Conservation (phyloP, 202 grass and related monocot species). For the Panicum hallii region DNA sequence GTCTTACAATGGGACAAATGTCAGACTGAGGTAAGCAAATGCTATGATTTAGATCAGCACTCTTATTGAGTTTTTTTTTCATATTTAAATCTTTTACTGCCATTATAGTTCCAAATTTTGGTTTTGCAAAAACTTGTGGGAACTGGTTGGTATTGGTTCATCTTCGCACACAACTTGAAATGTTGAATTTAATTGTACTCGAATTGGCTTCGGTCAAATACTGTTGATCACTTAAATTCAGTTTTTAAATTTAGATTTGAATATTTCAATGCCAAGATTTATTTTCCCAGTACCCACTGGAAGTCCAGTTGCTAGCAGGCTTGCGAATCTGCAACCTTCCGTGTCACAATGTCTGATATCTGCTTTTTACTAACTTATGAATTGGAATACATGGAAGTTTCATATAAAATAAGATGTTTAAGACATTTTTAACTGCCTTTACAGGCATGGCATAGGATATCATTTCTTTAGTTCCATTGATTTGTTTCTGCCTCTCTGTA, state of each 20-base stretch:
- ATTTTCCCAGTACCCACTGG: not conserved
- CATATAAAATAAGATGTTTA: not conserved
- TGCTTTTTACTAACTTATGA: not conserved
- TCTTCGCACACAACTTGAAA: not conserved
- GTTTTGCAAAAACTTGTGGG: not conserved
- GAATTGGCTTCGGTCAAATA: not conserved
- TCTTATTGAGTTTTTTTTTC: not conserved
- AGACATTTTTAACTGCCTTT: not conserved
- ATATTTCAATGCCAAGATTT: constrained; percentile 11
- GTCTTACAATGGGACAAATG: constrained; percentile 91
- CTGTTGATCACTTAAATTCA: not conserved
- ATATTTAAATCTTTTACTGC: constrained; percentile 6
- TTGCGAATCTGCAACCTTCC: not conserved
- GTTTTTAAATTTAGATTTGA: not conserved
- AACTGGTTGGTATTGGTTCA: not conserved
- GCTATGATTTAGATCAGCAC: not conserved
- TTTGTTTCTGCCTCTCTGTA: not conserved
- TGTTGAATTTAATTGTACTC: not conserved
- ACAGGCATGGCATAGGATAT: not conserved
- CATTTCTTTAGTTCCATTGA: not conserved
- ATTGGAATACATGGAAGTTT: not conserved
- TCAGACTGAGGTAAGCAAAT: constrained; percentile 66
- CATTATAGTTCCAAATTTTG: not conserved
- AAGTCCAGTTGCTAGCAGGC: not conserved
- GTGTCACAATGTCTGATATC: constrained; percentile 3